Evolutionary conservation across 192 early-diverging fungal genomes (phyloP), one percentile per base, ranked within the genome.

Genomic region (Linderina pennispora): DNA sequence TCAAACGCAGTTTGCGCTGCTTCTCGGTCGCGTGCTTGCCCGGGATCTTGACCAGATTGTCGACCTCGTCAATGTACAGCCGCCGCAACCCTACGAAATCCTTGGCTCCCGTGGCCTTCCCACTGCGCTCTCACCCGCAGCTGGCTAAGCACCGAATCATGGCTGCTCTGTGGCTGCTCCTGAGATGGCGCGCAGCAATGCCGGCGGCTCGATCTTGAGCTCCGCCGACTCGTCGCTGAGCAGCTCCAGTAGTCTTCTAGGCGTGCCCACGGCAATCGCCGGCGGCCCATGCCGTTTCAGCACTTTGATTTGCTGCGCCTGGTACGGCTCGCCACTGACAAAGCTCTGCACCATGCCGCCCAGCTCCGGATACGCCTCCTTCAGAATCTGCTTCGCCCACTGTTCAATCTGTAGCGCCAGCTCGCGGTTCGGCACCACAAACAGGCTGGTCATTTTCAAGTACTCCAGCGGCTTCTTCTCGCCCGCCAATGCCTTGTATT

Each of bases 11-110:
- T 17, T 25, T 20, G 15, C 43, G 40, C 21, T 59, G 42, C 21
- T 42, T 44, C 2, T 38, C 41, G 3, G 50, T 35, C 1, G 65
- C 61, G 18, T 49, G 34, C 1, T 53, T 50, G 13, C 46, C 36
- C 3, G 66, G 66, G 36, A 76, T 34, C 17, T 36, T 11, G 13
- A 76, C 38, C 32, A 69, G 32, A 10, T 41, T 39, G 23, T 76
- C 74, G 14, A 70, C 36, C 48, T 76, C 74, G 20, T 76, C 74
- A 13, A 76, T 25, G 0, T 62, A 44, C 23, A 69, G 43, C 23
- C 56, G 36, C 23, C 52, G 42, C 40, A 71, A n/a, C 4, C 50
- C 55, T 9, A 44, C 40, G 11, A 62, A 15, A 19, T 11, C 53
- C 3, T n/a, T 44, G 3, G 36, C n/a, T n/a, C n/a, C n/a, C n/a